Evolutionary conservation across 306 rosid species (phyloP).

Genomic region (Ormosia semicastrata): DNA sequence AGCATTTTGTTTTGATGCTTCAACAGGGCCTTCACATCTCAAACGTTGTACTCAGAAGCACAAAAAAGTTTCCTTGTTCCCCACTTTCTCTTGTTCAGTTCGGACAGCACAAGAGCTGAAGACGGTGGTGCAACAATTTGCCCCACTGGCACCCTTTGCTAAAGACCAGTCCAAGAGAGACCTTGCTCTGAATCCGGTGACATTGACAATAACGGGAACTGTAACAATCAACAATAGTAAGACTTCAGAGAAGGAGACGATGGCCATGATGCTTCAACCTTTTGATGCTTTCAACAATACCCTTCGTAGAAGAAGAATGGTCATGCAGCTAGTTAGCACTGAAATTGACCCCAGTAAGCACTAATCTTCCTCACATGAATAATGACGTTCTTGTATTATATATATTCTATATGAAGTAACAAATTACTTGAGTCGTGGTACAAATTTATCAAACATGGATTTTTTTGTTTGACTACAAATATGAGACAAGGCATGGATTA

Average conservation of each 20-base stretch:
- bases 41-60: neutral
- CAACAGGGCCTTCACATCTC: neutral
- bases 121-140: neutral
- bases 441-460: too few relatives aligned
- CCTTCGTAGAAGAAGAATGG: neutral
- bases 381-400: neutral
- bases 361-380: neutral
- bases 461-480: too few relatives aligned
- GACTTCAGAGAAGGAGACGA: neutral
- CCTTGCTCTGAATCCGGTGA: neutral
- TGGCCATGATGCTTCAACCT: slow-evolving; percentile 7
- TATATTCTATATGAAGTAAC: neutral
- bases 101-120: neutral
- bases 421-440: too few relatives aligned
- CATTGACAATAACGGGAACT: neutral
- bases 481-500: neutral
- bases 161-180: neutral
- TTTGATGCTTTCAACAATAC: neutral
- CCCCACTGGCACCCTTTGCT: neutral
- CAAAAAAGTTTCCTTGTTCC: neutral
- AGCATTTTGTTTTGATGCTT: neutral
- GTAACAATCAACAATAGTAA: slow-evolving; percentile 9
- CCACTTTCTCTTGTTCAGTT: neutral
- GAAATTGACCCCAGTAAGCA: slow-evolving; percentile 34
- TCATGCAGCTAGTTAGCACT: slow-evolving; percentile 36